These are phyloP conservation scores for Hypoxylon fuscum DNA, from an alignment of 495 filamentous ascomycete species.

Conservation along the genomic window DNA sequence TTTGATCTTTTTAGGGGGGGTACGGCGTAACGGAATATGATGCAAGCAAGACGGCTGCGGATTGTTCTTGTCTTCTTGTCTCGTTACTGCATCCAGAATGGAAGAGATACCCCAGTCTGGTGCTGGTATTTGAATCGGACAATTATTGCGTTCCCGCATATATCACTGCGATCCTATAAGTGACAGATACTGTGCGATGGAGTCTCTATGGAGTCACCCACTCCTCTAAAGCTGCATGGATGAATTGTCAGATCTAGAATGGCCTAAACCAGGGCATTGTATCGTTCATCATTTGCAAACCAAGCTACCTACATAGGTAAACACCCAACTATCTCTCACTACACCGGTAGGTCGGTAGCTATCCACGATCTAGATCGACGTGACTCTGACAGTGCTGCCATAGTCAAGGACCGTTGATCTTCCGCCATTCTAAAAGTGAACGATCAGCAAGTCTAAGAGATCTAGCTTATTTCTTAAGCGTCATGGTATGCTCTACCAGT, in stretches of 20 bases:
- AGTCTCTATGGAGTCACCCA: too few species aligned
- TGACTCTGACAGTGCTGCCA: not conserved
- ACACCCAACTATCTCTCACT: too few species aligned
- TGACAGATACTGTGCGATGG: not conserved
- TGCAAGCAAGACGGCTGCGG: conserved; percentile 35
- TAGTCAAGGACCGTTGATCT: conserved; percentile 8
- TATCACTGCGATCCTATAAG: not conserved
- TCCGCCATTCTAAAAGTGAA: conserved; percentile 3
- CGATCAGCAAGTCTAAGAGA: conserved; percentile 1
- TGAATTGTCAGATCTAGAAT: not conserved
- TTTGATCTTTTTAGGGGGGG: conserved; percentile 33
- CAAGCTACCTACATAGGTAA: too few species aligned
- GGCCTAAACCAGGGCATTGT: too few species aligned
- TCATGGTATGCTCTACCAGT: conserved; percentile 13
- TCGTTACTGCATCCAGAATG: conserved; percentile 33
- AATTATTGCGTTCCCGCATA: conserved; percentile 7
- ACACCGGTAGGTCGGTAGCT: conserved; percentile 5
- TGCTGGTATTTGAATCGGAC: conserved; percentile 34
- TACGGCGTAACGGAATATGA: conserved; percentile 43
- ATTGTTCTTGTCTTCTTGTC: conserved; percentile 34
- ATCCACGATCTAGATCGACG: conserved; percentile 1
- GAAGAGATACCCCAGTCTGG: conserved; percentile 40
- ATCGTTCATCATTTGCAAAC: too few species aligned
- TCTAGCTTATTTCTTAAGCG: conserved; percentile 20
- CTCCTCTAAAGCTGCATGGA: not conserved